A percentile compares a stretch with the other conserved stretches of the same genome.
These are phyloP conservation scores for Fusarium pseudoanthophilum DNA, from an alignment of 2,329 filamentous ascomycete species.

Conservation along the genomic window DNA sequence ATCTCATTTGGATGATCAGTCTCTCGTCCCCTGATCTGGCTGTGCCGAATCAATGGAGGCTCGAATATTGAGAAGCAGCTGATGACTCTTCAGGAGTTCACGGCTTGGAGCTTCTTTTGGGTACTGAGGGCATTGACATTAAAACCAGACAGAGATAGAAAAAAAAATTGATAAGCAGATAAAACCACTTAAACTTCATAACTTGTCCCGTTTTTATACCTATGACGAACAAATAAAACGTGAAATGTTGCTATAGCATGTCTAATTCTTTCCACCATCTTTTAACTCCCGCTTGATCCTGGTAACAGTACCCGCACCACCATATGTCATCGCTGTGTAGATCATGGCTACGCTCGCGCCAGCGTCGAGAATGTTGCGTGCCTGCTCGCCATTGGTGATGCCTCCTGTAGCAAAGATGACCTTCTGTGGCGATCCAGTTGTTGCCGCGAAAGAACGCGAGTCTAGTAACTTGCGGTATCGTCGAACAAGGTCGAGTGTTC, in stretches of 20 bases:
- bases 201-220: constrained; percentile 4
- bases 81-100: background rate
- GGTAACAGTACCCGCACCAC: constrained; percentile 71
- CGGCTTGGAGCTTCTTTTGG: background rate
- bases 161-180: background rate
- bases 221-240: constrained; percentile 36
- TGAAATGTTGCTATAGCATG: constrained; percentile 35
- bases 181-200: background rate
- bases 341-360: constrained; percentile 92
- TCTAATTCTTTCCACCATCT: constrained; percentile 49
- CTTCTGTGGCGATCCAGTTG: constrained; percentile 64
- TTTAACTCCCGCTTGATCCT: constrained; percentile 73
- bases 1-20: background rate
- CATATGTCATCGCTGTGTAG: constrained; percentile 80
- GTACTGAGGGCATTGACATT: background rate
- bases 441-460: constrained; percentile 50
- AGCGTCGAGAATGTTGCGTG: constrained; percentile 82
- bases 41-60: background rate
- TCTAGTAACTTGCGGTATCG: constrained; percentile 80
- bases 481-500: constrained; percentile 80
- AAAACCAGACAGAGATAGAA: background rate
- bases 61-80: background rate
- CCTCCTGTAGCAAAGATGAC: constrained; percentile 94
- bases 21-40: background rate
- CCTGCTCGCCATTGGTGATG: constrained; percentile 89